Base-by-base conservation (phyloP, 2,329 filamentous ascomycete species). In the Chaetomium globosum region DNA sequence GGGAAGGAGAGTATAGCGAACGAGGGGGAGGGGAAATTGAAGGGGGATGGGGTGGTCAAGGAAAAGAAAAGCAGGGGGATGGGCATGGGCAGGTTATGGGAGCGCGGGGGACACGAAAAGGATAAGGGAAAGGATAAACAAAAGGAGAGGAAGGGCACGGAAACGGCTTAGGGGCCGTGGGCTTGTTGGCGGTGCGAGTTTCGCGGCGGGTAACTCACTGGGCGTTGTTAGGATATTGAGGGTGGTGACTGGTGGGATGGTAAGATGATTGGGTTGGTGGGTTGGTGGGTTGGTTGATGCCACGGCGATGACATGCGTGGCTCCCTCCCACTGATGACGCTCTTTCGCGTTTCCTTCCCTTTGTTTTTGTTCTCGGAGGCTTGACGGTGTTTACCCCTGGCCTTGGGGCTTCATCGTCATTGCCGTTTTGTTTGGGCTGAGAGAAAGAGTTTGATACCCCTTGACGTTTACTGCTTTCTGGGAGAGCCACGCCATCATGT, bases 361-460 rank as follows among this genome's bases (percentile, higher is more conserved):
- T 48, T 48, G 46, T 48, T 48, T 48, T 48, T 23, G 19, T 48
- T 48, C 39, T 43, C 4, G 39, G 39, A 43, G 39, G 39, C 7
- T 43, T 43, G 39, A 43, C 7, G 39, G 16, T 43, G 39, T 19
- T 43, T 43, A 13, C 36, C 36, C 36, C 36, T 39, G 13, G 36
- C 36, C 36, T 28, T 52, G 23, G 49, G 49, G 49, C 12, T 39
- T 12, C 51, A 30, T 53, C 51, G 26, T 16, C 23, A 6, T 28
- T 21, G 23, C 23, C 26, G 23, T 53, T 31, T 19, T 19, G 12
- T 16, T 28, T 53, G 23, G 51, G 26, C 16, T 53, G 26, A 28
- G 51, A 28, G 51, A 53, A 21, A 43, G n/a, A 39, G 39, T 33
- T 58, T 57, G 43, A 61, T 39, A 48, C 53, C 43, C 48, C 59